These are phyloP conservation scores for Penicillium sp. DNA, from an alignment of 2,329 filamentous ascomycete species.

Conservation along the genomic window DNA sequence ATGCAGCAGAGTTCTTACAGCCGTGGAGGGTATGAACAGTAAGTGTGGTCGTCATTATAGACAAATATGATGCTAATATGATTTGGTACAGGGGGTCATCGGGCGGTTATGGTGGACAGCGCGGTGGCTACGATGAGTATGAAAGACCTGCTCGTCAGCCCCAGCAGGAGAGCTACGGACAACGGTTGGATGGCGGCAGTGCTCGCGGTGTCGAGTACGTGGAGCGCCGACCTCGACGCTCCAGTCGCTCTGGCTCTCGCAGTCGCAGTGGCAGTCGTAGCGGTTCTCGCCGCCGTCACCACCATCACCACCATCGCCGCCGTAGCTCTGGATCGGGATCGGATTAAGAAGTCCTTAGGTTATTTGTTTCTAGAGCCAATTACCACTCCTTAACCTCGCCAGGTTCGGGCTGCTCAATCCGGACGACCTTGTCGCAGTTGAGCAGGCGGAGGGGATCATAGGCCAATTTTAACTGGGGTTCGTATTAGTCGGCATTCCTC, in stretches of 20 bases:
- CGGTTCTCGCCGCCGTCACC: constrained; percentile 12
- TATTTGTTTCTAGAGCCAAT: constrained; percentile 1
- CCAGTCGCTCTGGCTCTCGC: constrained; percentile 28
- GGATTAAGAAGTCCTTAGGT: constrained; percentile 10
- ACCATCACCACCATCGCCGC: constrained; percentile 24
- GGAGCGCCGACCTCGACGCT: constrained; percentile 27
- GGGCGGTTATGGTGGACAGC: constrained; percentile 24
- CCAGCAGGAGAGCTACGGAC: constrained; percentile 20
- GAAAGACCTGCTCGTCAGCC: constrained; percentile 17
- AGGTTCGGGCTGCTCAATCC: constrained; percentile 54
- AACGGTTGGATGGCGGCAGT: constrained; percentile 20
- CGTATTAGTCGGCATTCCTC: constrained; percentile 22
- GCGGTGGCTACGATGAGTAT: constrained; percentile 18
- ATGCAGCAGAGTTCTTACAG: constrained; percentile 16
- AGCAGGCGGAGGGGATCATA: constrained; percentile 69
- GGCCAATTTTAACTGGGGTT: constrained; percentile 62
- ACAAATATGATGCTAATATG: constrained; percentile 7
- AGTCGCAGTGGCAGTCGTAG: constrained; percentile 25
- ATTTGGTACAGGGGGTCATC: constrained; percentile 22
- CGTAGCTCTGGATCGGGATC: constrained; percentile 27
- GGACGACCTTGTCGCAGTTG: constrained; percentile 69
- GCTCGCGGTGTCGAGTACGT: constrained; percentile 24
- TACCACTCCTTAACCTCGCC: constrained; percentile 57
- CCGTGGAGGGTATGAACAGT: constrained; percentile 25
- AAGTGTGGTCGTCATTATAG: constrained; percentile 21